Conservation (phyloP, 2,329 filamentous ascomycete genomes). For the Cladosporium sp. region DNA sequence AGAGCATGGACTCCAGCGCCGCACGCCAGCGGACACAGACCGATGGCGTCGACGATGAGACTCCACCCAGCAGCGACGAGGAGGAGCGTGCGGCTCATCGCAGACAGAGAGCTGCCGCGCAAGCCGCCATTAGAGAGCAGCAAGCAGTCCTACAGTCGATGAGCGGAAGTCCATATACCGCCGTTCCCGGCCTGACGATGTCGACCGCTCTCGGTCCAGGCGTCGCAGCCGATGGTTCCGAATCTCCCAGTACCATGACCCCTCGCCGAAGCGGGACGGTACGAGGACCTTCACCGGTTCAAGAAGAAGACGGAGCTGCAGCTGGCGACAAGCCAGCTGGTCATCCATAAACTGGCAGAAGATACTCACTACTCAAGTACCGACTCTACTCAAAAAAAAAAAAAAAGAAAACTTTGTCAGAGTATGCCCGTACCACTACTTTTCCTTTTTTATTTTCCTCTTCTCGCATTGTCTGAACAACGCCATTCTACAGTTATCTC, state of each 20-base stretch:
- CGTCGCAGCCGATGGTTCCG: background rate
- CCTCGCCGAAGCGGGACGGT: slow-evolving; percentile 33
- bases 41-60: slow-evolving; percentile 36
- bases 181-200: slow-evolving; percentile 13
- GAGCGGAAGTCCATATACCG: slow-evolving; percentile 5
- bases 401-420: background rate
- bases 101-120: background rate
- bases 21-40: slow-evolving; percentile 25
- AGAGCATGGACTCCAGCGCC: slow-evolving; percentile 49
- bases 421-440: background rate
- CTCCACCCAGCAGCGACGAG: slow-evolving; percentile 38
- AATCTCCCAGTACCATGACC: slow-evolving; percentile 21
- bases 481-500: background rate
- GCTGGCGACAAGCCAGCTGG: slow-evolving; percentile 24
- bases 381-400: background rate
- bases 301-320: slow-evolving; percentile 26
- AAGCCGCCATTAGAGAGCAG: slow-evolving; percentile 11
- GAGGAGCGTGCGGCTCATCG: slow-evolving; percentile 31
- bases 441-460: background rate
- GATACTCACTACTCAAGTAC: background rate
- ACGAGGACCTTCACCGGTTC: slow-evolving; percentile 31
- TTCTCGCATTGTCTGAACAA: slow-evolving; percentile 6
- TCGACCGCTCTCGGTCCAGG: background rate
- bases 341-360: slow-evolving; percentile 24
- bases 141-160: slow-evolving; percentile 1